Conservation (phyloP, 1,139 yeast genomes). For the Torulaspora pretoriensis region DNA sequence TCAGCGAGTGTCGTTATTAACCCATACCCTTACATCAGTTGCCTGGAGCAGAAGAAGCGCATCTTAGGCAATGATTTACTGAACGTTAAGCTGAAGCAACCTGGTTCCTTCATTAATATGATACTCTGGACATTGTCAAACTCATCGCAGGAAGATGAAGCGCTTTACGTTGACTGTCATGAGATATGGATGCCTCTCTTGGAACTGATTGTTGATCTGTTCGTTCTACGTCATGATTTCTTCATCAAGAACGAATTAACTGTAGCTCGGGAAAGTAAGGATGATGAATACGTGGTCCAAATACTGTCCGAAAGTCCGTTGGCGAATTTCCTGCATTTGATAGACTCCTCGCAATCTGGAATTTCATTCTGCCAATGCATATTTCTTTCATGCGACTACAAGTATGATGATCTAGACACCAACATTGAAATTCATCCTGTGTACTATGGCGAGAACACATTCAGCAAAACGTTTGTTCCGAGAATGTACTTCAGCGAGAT, state of each 20-base stretch:
- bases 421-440: constrained; percentile 21
- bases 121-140: constrained; percentile 30
- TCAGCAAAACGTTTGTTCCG: constrained; percentile 18
- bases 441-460: constrained; percentile 21
- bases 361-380: constrained; percentile 24
- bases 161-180: constrained; percentile 19
- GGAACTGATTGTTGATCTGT: constrained; percentile 22
- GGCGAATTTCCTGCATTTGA: constrained; percentile 19
- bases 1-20: constrained; percentile 7
- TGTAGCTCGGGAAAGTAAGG: not conserved
- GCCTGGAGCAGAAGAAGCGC: constrained; percentile 19
- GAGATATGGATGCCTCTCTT: constrained; percentile 31
- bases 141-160: constrained; percentile 20
- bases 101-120: constrained; percentile 28
- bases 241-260: constrained; percentile 20
- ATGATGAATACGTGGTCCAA: constrained; percentile 12
- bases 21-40: constrained; percentile 29
- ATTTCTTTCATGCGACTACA: constrained; percentile 25
- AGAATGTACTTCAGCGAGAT: constrained; percentile 12
- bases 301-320: constrained; percentile 26
- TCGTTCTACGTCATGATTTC: constrained; percentile 28
- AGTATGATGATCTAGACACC: constrained; percentile 4
- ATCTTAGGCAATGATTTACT: constrained; percentile 26
- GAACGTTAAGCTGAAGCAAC: constrained; percentile 19
- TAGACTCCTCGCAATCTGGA: constrained; percentile 20